A percentile compares a stretch with the other conserved stretches of the same genome.
Evolutionary conservation across 805 yeast genomes (phyloP).

Genomic region (Ogataea philodendri): DNA sequence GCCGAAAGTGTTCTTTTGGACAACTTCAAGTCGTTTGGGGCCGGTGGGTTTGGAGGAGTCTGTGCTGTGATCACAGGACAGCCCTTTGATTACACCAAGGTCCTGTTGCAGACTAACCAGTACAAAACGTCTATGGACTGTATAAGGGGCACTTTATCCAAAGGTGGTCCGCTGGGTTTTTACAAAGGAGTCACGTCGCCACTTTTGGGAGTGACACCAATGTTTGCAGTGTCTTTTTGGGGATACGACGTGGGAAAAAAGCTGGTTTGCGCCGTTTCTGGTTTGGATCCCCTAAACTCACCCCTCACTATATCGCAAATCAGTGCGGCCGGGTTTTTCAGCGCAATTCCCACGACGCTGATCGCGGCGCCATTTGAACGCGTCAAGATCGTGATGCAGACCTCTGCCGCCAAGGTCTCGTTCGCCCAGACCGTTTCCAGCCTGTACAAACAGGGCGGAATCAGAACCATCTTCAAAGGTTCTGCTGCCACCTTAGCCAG

Average conservation of each 20-base stretch:
- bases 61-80: slow-evolving; percentile 96
- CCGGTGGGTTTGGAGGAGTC: slow-evolving; percentile 96
- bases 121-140: slow-evolving; percentile 63
- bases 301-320: slow-evolving; percentile 63
- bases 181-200: slow-evolving; percentile 96
- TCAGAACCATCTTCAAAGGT: slow-evolving; percentile 84
- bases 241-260: slow-evolving; percentile 93
- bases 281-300: slow-evolving; percentile 34
- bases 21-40: slow-evolving; percentile 79
- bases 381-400: slow-evolving; percentile 89
- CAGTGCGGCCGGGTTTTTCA: slow-evolving; percentile 88
- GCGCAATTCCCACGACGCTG: slow-evolving; percentile 92
- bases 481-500: slow-evolving; percentile 89
- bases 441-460: slow-evolving; percentile 77
- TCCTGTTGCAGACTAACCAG: slow-evolving; percentile 81
- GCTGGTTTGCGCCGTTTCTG: slow-evolving; percentile 50
- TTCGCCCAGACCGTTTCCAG: slow-evolving; percentile 62
- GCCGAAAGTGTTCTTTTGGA: slow-evolving; percentile 47
- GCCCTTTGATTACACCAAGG: slow-evolving; percentile 93
- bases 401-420: slow-evolving; percentile 42
- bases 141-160: slow-evolving; percentile 64
- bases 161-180: slow-evolving; percentile 75
- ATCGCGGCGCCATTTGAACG: slow-evolving; percentile 98
- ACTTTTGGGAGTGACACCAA: slow-evolving; percentile 93
- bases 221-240: slow-evolving; percentile 98